Percentiles rank a stretch among this genome's conserved stretches.
phyloP scores from a whole-genome alignment of 2,329 filamentous ascomycete species.

The Fusarium piperis region DNA sequence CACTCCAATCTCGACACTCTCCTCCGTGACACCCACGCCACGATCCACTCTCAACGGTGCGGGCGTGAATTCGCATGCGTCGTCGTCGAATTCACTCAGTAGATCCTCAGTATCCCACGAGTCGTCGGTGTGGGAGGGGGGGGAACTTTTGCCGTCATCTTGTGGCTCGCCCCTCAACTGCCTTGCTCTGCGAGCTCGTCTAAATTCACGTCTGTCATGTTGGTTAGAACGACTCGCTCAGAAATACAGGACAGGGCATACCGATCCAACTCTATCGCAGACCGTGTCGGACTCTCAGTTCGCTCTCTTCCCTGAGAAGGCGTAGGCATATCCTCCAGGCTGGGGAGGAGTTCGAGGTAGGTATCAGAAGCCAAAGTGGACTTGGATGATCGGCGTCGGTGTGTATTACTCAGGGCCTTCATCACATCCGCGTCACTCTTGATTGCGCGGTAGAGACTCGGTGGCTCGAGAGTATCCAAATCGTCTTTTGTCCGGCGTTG shows the following conservation, averaged over 20 bases:
- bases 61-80: constrained; percentile 15
- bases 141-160: neutral
- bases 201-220: constrained; percentile 11
- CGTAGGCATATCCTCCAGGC: neutral
- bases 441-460: neutral
- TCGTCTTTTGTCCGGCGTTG: neutral
- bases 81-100: neutral
- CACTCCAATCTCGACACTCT: constrained; percentile 59
- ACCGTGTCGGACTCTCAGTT: neutral
- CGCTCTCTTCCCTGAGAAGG: neutral
- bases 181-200: constrained; percentile 6
- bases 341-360: neutral
- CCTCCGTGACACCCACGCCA: constrained; percentile 66
- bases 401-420: neutral
- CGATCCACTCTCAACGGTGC: constrained; percentile 57
- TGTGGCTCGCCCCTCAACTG: constrained; percentile 8
- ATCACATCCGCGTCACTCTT: constrained; percentile 3
- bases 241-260: neutral
- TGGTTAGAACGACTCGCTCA: constrained; percentile 9
- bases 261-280: neutral
- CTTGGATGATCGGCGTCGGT: neutral
- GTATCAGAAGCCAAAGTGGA: neutral
- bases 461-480: neutral
- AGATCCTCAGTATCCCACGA: neutral
- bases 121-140: neutral